Evolutionary conservation across 164 flowering plant genomes (phyloP).

Genomic region (Dillenia turbinata): DNA sequence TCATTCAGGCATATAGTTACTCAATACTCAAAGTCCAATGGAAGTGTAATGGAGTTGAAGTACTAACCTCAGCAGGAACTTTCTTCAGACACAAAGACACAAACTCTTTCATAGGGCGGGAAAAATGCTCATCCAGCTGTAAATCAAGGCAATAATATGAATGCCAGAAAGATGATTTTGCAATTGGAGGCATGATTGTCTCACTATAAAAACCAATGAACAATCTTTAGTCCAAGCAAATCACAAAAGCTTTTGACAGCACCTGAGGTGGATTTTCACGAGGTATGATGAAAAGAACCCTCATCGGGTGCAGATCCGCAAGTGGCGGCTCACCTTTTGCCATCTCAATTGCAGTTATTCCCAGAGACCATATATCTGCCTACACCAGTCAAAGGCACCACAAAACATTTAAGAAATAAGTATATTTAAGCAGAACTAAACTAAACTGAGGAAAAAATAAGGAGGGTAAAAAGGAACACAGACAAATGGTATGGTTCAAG

Average conservation of each 20-base stretch:
- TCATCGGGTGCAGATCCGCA: constrained; percentile 98
- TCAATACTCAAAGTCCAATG: too few relatives aligned
- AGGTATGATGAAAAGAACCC: constrained; percentile 98
- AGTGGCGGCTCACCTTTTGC: constrained; percentile 99
- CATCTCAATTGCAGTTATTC: constrained; percentile 99
- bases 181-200: background rate
- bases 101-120: constrained; percentile 96
- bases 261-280: constrained; percentile 99
- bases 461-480: constrained; percentile 4
- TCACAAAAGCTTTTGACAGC: background rate
- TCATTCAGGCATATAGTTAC: too few relatives aligned
- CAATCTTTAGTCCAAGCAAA: too few relatives aligned
- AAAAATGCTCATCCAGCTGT: constrained; percentile 98
- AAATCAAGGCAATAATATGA: constrained; percentile 16
- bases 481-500: background rate
- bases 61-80: constrained; percentile 27
- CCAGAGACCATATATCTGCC: constrained; percentile 99
- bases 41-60: too few relatives aligned
- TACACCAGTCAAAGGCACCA: constrained; percentile 29
- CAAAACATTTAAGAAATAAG: background rate
- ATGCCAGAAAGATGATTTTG: background rate
- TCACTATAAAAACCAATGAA: background rate
- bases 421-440: too few relatives aligned
- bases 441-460: constrained; percentile 4
- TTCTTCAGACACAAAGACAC: constrained; percentile 86